These are phyloP conservation scores for Rhizophora mangle DNA, from an alignment of 345 rosid genomes.

Conservation along the genomic window DNA sequence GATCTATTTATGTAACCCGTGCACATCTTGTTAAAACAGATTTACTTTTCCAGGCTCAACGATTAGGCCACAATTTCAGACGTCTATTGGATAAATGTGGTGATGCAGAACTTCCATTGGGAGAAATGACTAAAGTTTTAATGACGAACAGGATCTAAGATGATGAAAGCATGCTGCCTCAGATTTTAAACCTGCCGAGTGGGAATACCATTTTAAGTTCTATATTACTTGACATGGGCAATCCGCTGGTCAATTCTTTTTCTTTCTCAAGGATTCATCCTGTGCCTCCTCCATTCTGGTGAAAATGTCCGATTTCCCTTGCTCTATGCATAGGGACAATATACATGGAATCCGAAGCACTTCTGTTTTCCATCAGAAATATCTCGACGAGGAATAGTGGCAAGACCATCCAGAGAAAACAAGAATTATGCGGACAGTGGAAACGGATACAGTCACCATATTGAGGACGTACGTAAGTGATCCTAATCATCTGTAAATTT, in stretches of 20 bases:
- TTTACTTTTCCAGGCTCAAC: slow-evolving; percentile 38
- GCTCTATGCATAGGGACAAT: slow-evolving; percentile 42
- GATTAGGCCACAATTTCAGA: slow-evolving; percentile 47
- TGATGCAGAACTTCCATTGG: slow-evolving; percentile 42
- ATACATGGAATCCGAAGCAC: slow-evolving; percentile 67
- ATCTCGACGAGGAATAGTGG: slow-evolving; percentile 51
- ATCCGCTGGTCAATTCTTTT: too few species aligned
- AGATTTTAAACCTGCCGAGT: too few species aligned
- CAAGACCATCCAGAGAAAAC: slow-evolving; percentile 36
- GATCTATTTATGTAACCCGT: too few species aligned
- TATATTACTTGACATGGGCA: too few species aligned
- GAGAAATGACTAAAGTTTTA: slow-evolving; percentile 48
- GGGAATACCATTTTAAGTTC: too few species aligned
- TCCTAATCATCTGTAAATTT: too few species aligned
- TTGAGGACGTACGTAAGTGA: not conserved
- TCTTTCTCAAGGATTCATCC: too few species aligned
- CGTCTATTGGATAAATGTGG: slow-evolving; percentile 31
- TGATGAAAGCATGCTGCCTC: too few species aligned
- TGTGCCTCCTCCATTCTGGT: too few species aligned
- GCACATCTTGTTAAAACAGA: not conserved
- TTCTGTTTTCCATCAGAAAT: slow-evolving; percentile 46
- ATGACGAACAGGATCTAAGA: slow-evolving; percentile 39
- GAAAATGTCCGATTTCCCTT: not conserved
- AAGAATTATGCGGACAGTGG: not conserved
- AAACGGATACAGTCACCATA: not conserved